These are phyloP conservation scores for Xanthoceras sorbifolium DNA, from an alignment of 345 rosid genomes.

Conservation along the genomic window DNA sequence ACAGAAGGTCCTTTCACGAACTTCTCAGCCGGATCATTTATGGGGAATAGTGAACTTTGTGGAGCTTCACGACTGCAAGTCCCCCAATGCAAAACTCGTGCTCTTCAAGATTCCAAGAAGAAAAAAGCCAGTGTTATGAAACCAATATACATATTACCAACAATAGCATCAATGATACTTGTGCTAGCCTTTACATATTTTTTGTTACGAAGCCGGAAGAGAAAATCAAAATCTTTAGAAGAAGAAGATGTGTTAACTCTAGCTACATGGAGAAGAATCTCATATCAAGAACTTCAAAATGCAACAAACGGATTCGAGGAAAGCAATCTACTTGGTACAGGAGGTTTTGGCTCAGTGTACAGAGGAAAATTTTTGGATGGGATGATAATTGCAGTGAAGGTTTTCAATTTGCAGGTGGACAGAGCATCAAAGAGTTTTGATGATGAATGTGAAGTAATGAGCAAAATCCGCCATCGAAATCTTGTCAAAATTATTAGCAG, in stretches of 20 bases:
- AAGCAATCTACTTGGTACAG: neutral
- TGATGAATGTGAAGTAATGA: conserved; percentile 14
- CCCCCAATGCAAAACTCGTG: neutral
- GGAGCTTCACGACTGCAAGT: neutral
- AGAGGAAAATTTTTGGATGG: neutral
- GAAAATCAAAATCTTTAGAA: neutral
- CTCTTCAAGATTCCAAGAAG: neutral
- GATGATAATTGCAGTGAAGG: neutral
- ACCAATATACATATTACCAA: conserved; percentile 5
- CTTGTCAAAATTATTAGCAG: neutral
- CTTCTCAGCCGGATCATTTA: conserved; percentile 11
- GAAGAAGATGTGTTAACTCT: neutral
- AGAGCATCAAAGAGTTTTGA: neutral
- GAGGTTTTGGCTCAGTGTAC: neutral
- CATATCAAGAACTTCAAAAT: neutral
- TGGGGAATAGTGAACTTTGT: conserved; percentile 8
- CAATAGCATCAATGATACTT: neutral
- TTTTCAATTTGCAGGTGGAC: neutral
- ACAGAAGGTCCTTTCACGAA: conserved; percentile 19
- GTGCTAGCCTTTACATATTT: neutral
- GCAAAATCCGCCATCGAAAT: conserved; percentile 4
- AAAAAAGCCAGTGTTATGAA: too few species aligned
- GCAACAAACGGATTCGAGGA: conserved; percentile 6
- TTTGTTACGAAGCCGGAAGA: neutral
- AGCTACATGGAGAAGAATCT: neutral